Evolutionary conservation across 495 filamentous ascomycete species (phyloP), one percentile per base, ranked within the genome.

Genomic region (Podospora tetraspora): DNA sequence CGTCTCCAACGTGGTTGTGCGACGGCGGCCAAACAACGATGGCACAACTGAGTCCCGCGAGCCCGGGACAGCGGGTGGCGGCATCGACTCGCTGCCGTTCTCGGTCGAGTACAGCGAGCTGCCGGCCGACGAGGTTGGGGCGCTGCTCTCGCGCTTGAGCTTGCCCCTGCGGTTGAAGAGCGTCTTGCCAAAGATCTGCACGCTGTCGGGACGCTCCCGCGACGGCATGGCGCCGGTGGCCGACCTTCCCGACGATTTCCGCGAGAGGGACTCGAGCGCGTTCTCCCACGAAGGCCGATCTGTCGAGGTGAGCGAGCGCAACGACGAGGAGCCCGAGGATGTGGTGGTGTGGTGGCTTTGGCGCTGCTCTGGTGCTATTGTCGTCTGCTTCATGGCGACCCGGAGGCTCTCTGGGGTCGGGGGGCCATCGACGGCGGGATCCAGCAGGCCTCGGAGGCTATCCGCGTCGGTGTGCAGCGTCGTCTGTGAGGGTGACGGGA

Each of bases 351-450:
- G 63, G 19, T 32, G 29, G 61, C 61, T 62, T 64, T 79, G 69
- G 75, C 84, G 77, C 6, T 52, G 67, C 76, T 80, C 62, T 73
- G 73, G 69, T 83, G 79, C 70, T 81, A 80, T 59, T 80, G 80
- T 84, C 77, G 84, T 79, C 69, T 83, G 79, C 68, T 81, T 80
- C 69, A 77, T 84, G 32, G 85, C 76, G 27, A 81, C 79, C 63
- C 85, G 83, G 69, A 86, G 80, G 63, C 79, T 78, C 70, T 85
- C 82, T 62, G 85, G 83, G 7, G 85, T 86, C 16, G 84, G 84
- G 34, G 84, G 85, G 52, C 81, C 82, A 66, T 85, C 82, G 59
- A 86, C 75, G 16, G 84, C 78, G 30, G 84, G 83, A 56, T 81
- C 82, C 59, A 86, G 69, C 59, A 80, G 66, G 52, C 75, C 75